Percentiles rank a stretch among this genome's conserved stretches.
These are phyloP conservation scores for Eucalyptus polybractea DNA, from an alignment of 345 rosid genomes.

Conservation along the genomic window DNA sequence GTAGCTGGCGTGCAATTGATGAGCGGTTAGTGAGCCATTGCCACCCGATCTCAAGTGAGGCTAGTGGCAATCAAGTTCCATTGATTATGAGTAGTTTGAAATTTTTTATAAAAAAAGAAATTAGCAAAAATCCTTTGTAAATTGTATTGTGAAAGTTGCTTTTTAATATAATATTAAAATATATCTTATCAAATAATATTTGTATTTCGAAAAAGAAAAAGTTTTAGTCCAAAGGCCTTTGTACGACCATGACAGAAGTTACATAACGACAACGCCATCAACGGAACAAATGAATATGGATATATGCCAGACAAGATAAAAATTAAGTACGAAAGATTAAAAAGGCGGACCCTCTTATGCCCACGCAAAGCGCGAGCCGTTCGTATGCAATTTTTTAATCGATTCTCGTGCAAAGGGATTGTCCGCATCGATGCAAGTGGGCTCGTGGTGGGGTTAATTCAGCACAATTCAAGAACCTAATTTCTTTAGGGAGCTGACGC, in stretches of 20 bases:
- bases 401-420: not conserved
- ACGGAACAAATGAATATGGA: not conserved
- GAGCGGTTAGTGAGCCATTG: no score
- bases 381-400: not conserved
- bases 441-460: not conserved
- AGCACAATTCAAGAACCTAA: not conserved
- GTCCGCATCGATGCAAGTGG: not conserved
- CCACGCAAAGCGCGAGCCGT: not conserved
- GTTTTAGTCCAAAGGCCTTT: not conserved
- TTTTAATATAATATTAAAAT: no score
- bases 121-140: no score
- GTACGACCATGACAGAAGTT: not conserved
- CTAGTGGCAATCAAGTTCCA: no score
- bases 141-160: no score
- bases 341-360: not conserved
- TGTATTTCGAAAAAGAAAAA: no score
- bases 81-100: not conserved
- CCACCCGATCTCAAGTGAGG: no score
- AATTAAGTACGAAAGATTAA: not conserved
- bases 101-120: no score
- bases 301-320: not conserved
- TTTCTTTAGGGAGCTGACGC: not conserved
- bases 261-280: not conserved
- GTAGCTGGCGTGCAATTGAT: rapidly evolving
- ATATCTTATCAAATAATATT: no score